These are phyloP conservation scores for Scedosporium minutisporum DNA, from an alignment of 2,329 filamentous ascomycete genomes.

Conservation along the genomic window DNA sequence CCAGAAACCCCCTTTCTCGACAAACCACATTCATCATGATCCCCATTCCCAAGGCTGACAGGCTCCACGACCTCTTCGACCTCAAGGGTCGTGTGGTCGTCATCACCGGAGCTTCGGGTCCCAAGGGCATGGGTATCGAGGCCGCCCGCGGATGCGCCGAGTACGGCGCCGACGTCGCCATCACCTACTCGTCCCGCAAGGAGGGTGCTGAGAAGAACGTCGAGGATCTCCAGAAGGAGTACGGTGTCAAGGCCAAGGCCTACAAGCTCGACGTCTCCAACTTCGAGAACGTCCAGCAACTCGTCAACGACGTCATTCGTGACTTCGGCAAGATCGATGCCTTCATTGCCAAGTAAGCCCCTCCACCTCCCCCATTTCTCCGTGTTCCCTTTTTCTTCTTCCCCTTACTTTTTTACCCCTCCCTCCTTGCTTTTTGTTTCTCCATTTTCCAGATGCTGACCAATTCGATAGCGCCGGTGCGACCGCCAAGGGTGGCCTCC, in stretches of 20 bases:
- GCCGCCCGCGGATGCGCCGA: conserved; percentile 30
- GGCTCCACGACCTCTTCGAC: conserved; percentile 44
- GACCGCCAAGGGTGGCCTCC: conserved; percentile 57
- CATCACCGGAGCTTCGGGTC: conserved; percentile 47
- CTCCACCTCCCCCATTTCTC: conserved; percentile 16
- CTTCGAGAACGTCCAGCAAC: conserved; percentile 33
- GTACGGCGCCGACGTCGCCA: conserved; percentile 36
- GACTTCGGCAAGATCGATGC: conserved; percentile 69
- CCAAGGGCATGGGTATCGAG: conserved; percentile 34
- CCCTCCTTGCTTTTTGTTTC: conserved; percentile 33
- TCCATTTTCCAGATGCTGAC: conserved; percentile 5
- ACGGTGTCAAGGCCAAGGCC: conserved; percentile 49
- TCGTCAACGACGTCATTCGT: conserved; percentile 53
- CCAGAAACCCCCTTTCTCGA: no score
- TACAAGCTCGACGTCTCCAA: conserved; percentile 4
- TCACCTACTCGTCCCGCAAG: conserved; percentile 57
- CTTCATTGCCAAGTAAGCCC: conserved; percentile 64
- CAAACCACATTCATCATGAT: conserved; percentile 31
- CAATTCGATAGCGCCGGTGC: conserved; percentile 43
- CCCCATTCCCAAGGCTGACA: conserved; percentile 44
- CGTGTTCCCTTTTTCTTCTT: conserved; percentile 35
- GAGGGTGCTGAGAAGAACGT: conserved; percentile 63
- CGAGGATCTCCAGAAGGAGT: conserved; percentile 57
- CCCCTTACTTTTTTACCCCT: not conserved
- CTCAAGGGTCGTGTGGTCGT: conserved; percentile 28